Evolutionary conservation across 495 filamentous ascomycete genomes (phyloP), one percentile per base, ranked within the genome.

Genomic region (Beverwykella pulmonaria): DNA sequence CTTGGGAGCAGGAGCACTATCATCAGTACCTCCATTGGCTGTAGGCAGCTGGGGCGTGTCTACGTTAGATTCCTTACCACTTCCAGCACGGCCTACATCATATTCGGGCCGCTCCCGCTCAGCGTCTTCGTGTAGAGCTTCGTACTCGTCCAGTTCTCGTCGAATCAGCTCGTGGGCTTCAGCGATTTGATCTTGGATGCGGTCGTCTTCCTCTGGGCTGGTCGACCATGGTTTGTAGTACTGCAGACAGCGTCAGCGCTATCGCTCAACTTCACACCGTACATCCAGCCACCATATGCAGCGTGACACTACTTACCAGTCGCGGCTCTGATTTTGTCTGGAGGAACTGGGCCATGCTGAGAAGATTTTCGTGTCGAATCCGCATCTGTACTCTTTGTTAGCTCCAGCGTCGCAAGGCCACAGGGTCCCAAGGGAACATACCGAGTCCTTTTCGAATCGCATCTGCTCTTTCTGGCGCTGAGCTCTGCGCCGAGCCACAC

Each of bases 211-310:
- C 19, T 81, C 81, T 4, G 82, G 76, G 29, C 84, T 83, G 55
- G 90, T 79, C 71, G 93, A 86, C 89, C 90, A 97, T 6, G 94
- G 94, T 54, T 88, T 88, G 76, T 96, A 98, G 76, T 87, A 93
- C 93, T 97, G 71, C 20, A 44, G 0, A 61, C 10, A 39, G 2
- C 46, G 30, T 68, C 25, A 58, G 41, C n/a, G 53, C 44, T 46
- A 65, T 22, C 29, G 23, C 22, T n/a, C 22, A 39, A 41, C 26
- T 53, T 1, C 34, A 47, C 32, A 19, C n/a, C 15, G 59, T 12
- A 30, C 12, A 23, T 22, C 27, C n/a, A 39, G 59, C 23, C 44
- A 25, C 29, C 23, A 26, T 15, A 39, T 55, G 61, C 19, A 63
- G 25, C 10, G 19, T 71, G 59, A 27, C 20, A 34, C 36, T 32